Evolutionary conservation across 768 basidiomycete genomes (phyloP), one percentile per base, ranked within the genome.

Genomic region (Russula vinacea): DNA sequence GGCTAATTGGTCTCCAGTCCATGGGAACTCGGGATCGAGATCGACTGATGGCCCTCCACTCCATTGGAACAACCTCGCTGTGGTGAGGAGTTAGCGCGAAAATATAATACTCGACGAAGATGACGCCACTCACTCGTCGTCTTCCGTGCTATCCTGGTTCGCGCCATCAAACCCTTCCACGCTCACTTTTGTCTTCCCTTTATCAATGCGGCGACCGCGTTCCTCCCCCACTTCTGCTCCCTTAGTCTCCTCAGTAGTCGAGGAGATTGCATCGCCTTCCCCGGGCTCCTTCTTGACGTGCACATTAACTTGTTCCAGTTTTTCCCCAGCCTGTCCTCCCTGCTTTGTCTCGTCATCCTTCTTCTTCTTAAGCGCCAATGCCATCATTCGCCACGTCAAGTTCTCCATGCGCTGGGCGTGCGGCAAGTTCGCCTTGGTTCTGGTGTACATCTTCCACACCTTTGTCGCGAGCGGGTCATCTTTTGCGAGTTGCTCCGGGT

Each of bases 311-410:
- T 62, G 66, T 62, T 71, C 62, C 16, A 57, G 66, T 47, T 47
- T 47, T 2, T 35, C 70, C 32, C 56, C 62, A 14, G 52, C 53
- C 19, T 53, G 66, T 24, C 45, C 60, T 24, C 45, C 64, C 35
- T 62, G 61, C 76, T 65, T 84, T 79, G 62, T 72, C 60, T 88
- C 87, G 24, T 88, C 86, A 50, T 89, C 88, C 76, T 87, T 86
- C 78, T 88, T 88, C 82, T 90, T 96, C 80, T 89, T 89, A 61
- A 99, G 78, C 14, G 91, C 92, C 73, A 99, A 78, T 29, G 94
- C 90, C 95, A 98, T 98, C 94, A 98, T 92, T 64, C 97, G 79
- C 96, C 96, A 98, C 0, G 95, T 97, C 60, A 98, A 75, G 73
- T 98, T 98, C 78, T 98, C 97, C 92, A 99, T 94, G 71, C 95